Base-by-base conservation (phyloP, 1,284 basidiomycete species). In the Boletellus sp. region DNA sequence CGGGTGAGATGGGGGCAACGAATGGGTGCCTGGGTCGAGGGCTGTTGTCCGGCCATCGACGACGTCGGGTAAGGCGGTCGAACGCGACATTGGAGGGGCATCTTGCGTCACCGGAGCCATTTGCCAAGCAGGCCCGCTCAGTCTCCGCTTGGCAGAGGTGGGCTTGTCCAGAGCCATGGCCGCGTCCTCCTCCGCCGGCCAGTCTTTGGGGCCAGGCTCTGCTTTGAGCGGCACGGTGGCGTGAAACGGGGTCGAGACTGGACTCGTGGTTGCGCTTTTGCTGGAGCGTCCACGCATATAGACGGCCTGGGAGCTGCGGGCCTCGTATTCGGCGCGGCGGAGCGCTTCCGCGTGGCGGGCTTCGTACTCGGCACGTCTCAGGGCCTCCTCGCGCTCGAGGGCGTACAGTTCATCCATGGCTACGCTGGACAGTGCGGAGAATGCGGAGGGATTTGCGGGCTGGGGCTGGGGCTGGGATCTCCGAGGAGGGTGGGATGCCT, bases 401-500 rank as follows among this genome's bases (percentile, higher is more conserved):
- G 83, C 81, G 59, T 87, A 85, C 0, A 94, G 77, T 66, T 94
- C 89, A 47, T 91, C 89, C 66, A 92, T 87, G 2, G 91, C 91
- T 30, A 91, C 78, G 17, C 78, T 82, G 9, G 88, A 91, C 21
- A 94, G 70, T 0, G 90, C 80, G 14, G 77, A 78, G 55, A 87
- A 84, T 1, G 87, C 77, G n/a, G 81, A 76, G 9, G 76, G 68
- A 50, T 66, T 69, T 47, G 68, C 53, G 19, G 60, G 39, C 2
- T 62, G 55, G 17, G 61, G 51, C 47, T 70, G 66, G 6, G 67
- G 60, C 16, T 71, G 71, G 26, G 64, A 66, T 33, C 75, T 72
- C 21, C 73, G 71, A 13, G 71, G 60, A 39, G 65, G 63, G 20
- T 73, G 69, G 19, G 74, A 63, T 26, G 64, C 43, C 52, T 82